Base-by-base conservation (phyloP, 768 basidiomycete genomes). In the Multifurca ochricompacta region DNA sequence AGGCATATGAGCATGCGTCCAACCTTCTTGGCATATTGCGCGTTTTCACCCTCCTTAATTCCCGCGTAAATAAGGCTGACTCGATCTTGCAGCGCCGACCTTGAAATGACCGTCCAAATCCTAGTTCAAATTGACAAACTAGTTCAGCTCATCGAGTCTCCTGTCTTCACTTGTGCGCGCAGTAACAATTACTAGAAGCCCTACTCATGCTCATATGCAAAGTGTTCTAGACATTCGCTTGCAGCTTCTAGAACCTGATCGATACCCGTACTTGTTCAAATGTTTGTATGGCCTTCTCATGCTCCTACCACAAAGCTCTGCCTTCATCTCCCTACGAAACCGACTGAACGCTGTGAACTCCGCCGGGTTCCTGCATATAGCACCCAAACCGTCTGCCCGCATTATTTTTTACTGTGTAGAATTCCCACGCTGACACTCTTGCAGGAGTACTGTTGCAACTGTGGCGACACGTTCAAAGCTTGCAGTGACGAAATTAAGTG, bases 1-100 rank as follows among this genome's bases (percentile, higher is more conserved):
- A 99, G 67, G 95, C 96, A 3, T 99, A 99, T 62, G 96, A 99
- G 67, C 96, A 99, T 69, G 96, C 95, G 1, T 95, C 92, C 19
- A 97, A 94, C 67, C 77, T 99, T 3, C 75, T 99, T 16, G 85
- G 91, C 58, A 98, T 96, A 56, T 97, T 99, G 95, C 93, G 66
- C 55, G 83, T 67, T 44, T n/a, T 57, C 68, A 32, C 14, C 21
- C 31, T 19, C 27, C 18, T 50, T 43, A 6, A 11, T 4, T 11
- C 23, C 45, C 19, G 10, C 4, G 1, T 39, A 34, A 13, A 8
- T 16, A 2, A 16, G 0, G 2, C 51, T 62, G 6, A 62, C 43
- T 36, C 11, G 11, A 31, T 19, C 18, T 13, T 9, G 13, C 59
- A 98, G 94, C 65, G 95, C 93, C 58, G 96, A 99, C 55, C 73